phyloP scores from a whole-genome alignment of 768 basidiomycete genomes.

The Lactarius sp. region DNA sequence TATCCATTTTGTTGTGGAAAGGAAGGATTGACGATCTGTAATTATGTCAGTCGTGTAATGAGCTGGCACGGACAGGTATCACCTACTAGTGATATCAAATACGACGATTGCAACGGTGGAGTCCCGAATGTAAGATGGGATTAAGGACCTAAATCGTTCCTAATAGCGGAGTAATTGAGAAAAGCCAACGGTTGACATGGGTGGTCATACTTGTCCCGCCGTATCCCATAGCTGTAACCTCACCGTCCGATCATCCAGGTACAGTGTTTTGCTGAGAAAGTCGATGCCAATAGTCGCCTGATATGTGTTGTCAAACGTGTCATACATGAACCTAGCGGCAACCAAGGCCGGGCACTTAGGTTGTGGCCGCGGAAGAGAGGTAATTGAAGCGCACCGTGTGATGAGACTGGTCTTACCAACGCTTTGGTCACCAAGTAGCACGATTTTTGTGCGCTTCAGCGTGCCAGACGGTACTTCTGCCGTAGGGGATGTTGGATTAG shows the following conservation, averaged over 20 bases:
- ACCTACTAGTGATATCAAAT: conserved; percentile 96
- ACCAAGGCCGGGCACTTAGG: conserved; percentile 2
- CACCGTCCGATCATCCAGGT: conserved; percentile 96
- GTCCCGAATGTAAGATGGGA: conserved; percentile 98
- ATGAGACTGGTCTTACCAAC: conserved; percentile 99
- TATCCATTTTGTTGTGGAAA: conserved; percentile 99
- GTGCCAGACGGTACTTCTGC: conserved; percentile 85
- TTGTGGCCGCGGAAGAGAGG: conserved; percentile 8
- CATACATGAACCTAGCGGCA: conserved; percentile 85
- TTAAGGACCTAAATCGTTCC: conserved; percentile 96
- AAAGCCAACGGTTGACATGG: not conserved
- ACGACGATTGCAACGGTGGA: conserved; percentile 99
- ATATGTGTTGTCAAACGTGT: conserved; percentile 99
- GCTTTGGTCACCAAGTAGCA: conserved; percentile 93
- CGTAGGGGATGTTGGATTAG: conserved; percentile 57
- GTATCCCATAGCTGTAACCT: conserved; percentile 99
- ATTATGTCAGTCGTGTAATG: not conserved
- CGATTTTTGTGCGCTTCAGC: conserved; percentile 94
- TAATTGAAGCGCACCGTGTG: conserved; percentile 59
- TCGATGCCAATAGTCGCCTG: conserved; percentile 98
- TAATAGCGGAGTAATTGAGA: conserved; percentile 31
- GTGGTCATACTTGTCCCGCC: conserved; percentile 71
- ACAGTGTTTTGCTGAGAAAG: conserved; percentile 99
- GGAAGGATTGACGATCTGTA: conserved; percentile 94
- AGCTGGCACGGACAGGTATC: not conserved